phyloP scores from a whole-genome alignment of 306 rosid species.

The Rosa persica region DNA sequence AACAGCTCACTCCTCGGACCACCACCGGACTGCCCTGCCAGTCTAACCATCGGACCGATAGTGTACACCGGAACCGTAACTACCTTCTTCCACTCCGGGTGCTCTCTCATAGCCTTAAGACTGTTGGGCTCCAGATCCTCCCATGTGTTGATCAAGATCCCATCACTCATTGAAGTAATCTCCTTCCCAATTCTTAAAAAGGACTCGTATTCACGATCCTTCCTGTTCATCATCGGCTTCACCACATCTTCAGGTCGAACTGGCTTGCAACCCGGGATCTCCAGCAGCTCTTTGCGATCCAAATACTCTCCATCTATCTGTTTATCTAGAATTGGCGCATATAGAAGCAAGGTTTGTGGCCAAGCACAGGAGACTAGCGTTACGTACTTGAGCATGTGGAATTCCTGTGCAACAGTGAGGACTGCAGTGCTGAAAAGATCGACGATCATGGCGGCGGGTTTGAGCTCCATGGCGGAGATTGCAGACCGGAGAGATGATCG shows the following conservation, averaged over 20 bases:
- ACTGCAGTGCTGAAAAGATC: conserved; percentile 44
- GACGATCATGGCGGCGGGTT: conserved; percentile 28
- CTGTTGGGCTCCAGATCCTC: conserved; percentile 33
- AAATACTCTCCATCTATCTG: conserved; percentile 26
- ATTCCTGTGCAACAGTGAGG: conserved; percentile 45
- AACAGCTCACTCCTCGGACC: conserved; percentile 1
- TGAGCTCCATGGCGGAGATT: neutral
- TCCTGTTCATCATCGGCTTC: conserved; percentile 28
- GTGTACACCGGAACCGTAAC: conserved; percentile 29
- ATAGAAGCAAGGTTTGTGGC: conserved; percentile 19
- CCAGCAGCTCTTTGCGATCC: conserved; percentile 24
- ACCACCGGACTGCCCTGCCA: neutral
- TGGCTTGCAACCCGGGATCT: conserved; percentile 41
- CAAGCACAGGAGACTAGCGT: neutral
- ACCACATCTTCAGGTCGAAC: conserved; percentile 40
- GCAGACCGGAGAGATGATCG: neutral
- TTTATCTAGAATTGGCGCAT: conserved; percentile 28
- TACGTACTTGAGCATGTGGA: conserved; percentile 36
- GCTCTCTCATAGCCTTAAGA: conserved; percentile 22
- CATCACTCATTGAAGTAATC: conserved; percentile 26
- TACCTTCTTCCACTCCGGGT: conserved; percentile 14
- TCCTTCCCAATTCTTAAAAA: neutral
- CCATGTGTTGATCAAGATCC: conserved; percentile 64
- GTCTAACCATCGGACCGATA: conserved; percentile 50
- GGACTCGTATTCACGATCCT: conserved; percentile 18